Evolutionary conservation across 441 rosid genomes (phyloP).

Genomic region (Euphorbia schlechtendalii): DNA sequence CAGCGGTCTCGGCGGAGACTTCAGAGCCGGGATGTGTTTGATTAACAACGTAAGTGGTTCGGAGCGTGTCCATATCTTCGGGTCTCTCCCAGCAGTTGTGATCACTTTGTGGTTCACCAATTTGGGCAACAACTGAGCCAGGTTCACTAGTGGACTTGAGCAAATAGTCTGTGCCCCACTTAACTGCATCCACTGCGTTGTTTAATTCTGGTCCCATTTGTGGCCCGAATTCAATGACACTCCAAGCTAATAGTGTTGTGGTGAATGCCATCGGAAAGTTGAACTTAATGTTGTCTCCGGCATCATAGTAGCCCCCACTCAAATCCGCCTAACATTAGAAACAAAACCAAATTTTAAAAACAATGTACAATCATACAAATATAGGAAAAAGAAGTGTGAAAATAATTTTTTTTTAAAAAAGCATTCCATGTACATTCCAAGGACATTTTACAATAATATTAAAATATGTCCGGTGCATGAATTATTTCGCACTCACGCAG

Average conservation of each 20-base stretch:
- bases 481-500: too few relatives aligned
- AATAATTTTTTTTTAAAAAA: too few relatives aligned
- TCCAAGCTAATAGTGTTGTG: conserved; percentile 71
- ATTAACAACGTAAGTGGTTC: conserved; percentile 59
- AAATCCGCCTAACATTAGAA: conserved; percentile 39
- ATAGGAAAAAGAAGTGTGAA: too few relatives aligned
- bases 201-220: conserved; percentile 49
- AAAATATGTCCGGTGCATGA: too few relatives aligned
- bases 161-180: conserved; percentile 70
- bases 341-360: background rate
- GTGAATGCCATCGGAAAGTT: conserved; percentile 88
- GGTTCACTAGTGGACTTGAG: conserved; percentile 67
- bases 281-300: conserved; percentile 82
- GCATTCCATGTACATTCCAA: too few relatives aligned
- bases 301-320: conserved; percentile 78
- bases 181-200: conserved; percentile 49
- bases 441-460: too few relatives aligned
- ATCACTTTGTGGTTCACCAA: conserved; percentile 67
- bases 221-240: conserved; percentile 65
- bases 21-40: conserved; percentile 71
- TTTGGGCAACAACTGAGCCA: conserved; percentile 67
- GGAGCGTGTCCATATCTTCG: conserved; percentile 76
- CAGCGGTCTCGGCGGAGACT: conserved; percentile 69
- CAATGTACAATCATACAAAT: background rate
- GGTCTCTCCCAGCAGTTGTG: too few relatives aligned